Percentiles rank a stretch among this genome's conserved stretches.
Evolutionary conservation across 352 stramenopile genomes (phyloP).

Genomic region (Phytophthora quininea): DNA sequence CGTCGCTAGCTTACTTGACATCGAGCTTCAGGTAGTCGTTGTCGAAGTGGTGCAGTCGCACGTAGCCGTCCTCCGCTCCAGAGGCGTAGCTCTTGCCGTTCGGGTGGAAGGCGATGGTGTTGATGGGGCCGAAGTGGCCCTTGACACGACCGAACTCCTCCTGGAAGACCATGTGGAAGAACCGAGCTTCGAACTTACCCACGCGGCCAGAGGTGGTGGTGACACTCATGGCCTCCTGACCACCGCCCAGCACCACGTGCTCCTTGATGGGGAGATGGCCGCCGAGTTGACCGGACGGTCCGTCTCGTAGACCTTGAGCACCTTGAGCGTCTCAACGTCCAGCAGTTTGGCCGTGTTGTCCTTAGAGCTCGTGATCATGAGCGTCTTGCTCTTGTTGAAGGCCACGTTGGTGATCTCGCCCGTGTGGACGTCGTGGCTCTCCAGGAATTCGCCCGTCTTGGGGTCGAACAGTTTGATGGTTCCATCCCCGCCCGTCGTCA

Average conservation of each 20-base stretch:
- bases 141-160: slow-evolving; percentile 99
- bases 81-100: slow-evolving; percentile 98
- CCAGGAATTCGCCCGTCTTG: slow-evolving; percentile 65
- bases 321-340: slow-evolving; percentile 94
- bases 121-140: slow-evolving; percentile 99
- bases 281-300: slow-evolving; percentile 98
- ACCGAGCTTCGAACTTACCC: slow-evolving; percentile 95
- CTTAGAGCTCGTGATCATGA: slow-evolving; percentile 97
- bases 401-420: slow-evolving; percentile 96
- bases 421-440: slow-evolving; percentile 92
- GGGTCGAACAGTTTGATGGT: slow-evolving; percentile 84
- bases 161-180: slow-evolving; percentile 99
- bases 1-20: slow-evolving; percentile 26
- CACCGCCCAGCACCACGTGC: slow-evolving; percentile 96
- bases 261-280: slow-evolving; percentile 97
- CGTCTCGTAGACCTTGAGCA: slow-evolving; percentile 98
- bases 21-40: slow-evolving; percentile 95
- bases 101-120: slow-evolving; percentile 98
- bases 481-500: slow-evolving; percentile 86
- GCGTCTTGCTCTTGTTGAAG: slow-evolving; percentile 97
- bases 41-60: slow-evolving; percentile 98
- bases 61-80: slow-evolving; percentile 98
- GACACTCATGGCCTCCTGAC: slow-evolving; percentile 98
- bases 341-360: slow-evolving; percentile 98
- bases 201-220: slow-evolving; percentile 95